Evolutionary conservation across 2,329 filamentous ascomycete genomes (phyloP), one percentile per base, ranked within the genome.

Genomic region (Phaeoacremonium minimum): DNA sequence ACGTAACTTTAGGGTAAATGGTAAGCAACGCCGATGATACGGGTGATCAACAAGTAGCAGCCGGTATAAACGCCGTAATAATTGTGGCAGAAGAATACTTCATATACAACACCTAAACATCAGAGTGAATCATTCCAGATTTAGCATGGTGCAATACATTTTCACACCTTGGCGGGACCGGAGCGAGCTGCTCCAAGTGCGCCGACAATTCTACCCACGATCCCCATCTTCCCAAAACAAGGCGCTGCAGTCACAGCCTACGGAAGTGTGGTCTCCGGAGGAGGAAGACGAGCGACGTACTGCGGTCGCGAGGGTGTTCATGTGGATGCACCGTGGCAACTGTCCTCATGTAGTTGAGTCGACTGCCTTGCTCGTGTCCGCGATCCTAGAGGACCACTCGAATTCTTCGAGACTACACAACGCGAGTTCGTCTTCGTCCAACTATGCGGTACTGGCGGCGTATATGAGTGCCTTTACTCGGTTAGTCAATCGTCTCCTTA

Each of bases 311-410:
- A 67, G 72, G 34, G 77, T 82, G 33, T 72, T 73, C 29, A 73
- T 82, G 61, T 85, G 83, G 83, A 79, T 84, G 71, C 74, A 83
- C 51, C 77, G 84, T 55, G 81, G 81, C 45, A 78, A 78, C 49
- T 84, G 88, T 43, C 86, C 87, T 37, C 83, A 91, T 63, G 71
- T 88, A 60, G 75, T 91, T 36, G 86, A 91, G 61, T 85, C 83
- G 22, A 90, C 86, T 29, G 83, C 83, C 4, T 73, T 88, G 44
- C 67, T 93, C 41, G 77, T 77, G 46, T 79, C 84, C 42, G 85
- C 84, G 18, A 64, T 82, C 15, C 62, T 89, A 35, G 76, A 79
- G 51, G 85, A 89, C 61, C 66, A 43, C 54, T 53, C 28, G 47
- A 47, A 48, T 36, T 9, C 9, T n/a, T 9, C 22, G 22, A 9